These are phyloP conservation scores for Aspergillus cejpii DNA, from an alignment of 2,329 filamentous ascomycete species.

Conservation along the genomic window DNA sequence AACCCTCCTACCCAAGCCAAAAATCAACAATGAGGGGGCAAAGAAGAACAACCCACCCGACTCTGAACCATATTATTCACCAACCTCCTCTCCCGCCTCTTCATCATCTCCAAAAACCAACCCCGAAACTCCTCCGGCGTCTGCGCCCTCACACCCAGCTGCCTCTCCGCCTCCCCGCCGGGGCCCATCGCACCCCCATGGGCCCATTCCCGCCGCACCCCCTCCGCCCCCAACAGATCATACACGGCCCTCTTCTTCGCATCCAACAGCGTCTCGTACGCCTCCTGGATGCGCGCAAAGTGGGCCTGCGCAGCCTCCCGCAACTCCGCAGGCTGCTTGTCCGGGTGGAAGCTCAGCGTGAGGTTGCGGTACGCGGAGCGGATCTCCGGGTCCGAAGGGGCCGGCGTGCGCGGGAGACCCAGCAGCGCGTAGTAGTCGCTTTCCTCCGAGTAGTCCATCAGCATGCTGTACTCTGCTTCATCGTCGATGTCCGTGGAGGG, in stretches of 20 bases:
- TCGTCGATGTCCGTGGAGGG: not conserved
- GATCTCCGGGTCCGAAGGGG: conserved; percentile 38
- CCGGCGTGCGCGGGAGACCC: conserved; percentile 34
- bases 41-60: conserved; percentile 26
- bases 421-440: conserved; percentile 41
- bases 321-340: conserved; percentile 39
- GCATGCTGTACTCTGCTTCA: conserved; percentile 24
- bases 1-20: not conserved
- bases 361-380: conserved; percentile 41
- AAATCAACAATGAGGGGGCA: not conserved
- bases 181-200: conserved; percentile 28
- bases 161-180: conserved; percentile 25
- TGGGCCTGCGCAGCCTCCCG: conserved; percentile 34
- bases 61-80: conserved; percentile 35
- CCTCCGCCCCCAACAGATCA: conserved; percentile 39
- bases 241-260: conserved; percentile 39
- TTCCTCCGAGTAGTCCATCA: conserved; percentile 29
- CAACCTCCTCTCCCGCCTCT: conserved; percentile 32
- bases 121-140: conserved; percentile 35
- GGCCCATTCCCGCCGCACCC: conserved; percentile 36
- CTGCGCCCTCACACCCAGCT: conserved; percentile 36
- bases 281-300: conserved; percentile 37
- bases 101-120: conserved; percentile 40
- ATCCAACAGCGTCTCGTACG: conserved; percentile 40
- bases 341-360: conserved; percentile 42